phyloP scores from a whole-genome alignment of 2,329 filamentous ascomycete genomes.

The Fusarium humuli region DNA sequence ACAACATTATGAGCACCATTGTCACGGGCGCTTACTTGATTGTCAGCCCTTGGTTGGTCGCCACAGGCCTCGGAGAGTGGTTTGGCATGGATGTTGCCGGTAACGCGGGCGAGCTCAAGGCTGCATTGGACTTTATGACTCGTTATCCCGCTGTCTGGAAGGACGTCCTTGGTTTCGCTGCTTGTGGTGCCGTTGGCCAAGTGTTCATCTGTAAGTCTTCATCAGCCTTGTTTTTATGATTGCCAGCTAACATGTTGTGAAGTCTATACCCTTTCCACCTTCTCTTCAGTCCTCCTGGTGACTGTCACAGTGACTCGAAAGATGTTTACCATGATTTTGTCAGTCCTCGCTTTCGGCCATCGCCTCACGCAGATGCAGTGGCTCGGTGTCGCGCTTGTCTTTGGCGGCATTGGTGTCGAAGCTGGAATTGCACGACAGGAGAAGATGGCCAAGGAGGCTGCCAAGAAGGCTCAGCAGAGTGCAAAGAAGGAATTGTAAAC shows the following conservation, averaged over 20 bases:
- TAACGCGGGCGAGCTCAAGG: constrained; percentile 78
- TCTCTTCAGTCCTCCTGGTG: constrained; percentile 90
- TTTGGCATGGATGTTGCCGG: constrained; percentile 74
- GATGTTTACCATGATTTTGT: constrained; percentile 99
- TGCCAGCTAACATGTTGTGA: constrained; percentile 30
- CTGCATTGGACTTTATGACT: constrained; percentile 84
- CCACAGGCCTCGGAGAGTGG: constrained; percentile 72
- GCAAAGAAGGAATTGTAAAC: constrained; percentile 51
- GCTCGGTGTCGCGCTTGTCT: constrained; percentile 91
- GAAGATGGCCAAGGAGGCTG: constrained; percentile 82
- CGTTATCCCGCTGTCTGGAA: constrained; percentile 84
- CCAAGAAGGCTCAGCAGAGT: constrained; percentile 57
- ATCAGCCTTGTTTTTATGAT: background rate
- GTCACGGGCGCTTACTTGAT: constrained; percentile 83
- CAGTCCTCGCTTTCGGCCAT: constrained; percentile 94
- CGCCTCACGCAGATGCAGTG: constrained; percentile 89
- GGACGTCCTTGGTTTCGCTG: constrained; percentile 90
- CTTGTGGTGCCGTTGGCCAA: constrained; percentile 92
- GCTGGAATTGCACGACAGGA: constrained; percentile 82
- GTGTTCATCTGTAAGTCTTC: constrained; percentile 84
- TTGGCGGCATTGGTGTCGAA: constrained; percentile 94
- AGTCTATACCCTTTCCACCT: constrained; percentile 92
- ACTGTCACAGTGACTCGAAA: constrained; percentile 98
- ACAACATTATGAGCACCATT: constrained; percentile 87
- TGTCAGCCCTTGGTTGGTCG: constrained; percentile 81